Conservation (phyloP, 768 basidiomycete genomes). For the Cubamyces lactineus region DNA sequence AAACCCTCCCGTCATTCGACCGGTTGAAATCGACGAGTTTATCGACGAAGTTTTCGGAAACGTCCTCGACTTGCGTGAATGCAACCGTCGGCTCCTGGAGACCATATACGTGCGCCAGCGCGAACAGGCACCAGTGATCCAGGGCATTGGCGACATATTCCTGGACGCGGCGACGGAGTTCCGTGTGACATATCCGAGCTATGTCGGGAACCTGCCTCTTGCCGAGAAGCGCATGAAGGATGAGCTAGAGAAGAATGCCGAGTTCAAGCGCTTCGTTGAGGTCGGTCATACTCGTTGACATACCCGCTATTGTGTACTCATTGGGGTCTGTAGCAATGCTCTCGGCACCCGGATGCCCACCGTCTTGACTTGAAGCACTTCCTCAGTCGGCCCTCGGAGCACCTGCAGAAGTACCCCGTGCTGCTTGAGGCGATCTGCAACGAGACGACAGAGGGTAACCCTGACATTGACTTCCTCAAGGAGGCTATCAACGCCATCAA, state of each 20-base stretch:
- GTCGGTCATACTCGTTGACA: slow-evolving; percentile 42
- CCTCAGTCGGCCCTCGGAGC: slow-evolving; percentile 78
- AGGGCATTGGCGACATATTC: slow-evolving; percentile 87
- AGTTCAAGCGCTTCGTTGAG: slow-evolving; percentile 86
- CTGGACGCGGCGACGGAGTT: slow-evolving; percentile 87
- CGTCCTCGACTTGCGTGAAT: slow-evolving; percentile 82
- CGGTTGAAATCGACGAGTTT: slow-evolving; percentile 72
- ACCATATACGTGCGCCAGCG: slow-evolving; percentile 83
- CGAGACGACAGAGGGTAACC: slow-evolving; percentile 79
- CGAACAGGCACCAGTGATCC: slow-evolving; percentile 83
- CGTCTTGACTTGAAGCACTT: slow-evolving; percentile 78
- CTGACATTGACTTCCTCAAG: slow-evolving; percentile 80
- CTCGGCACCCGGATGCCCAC: slow-evolving; percentile 56
- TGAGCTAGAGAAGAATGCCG: slow-evolving; percentile 78
- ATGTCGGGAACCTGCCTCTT: slow-evolving; percentile 80
- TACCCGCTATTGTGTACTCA: background rate
- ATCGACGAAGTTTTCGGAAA: slow-evolving; percentile 92
- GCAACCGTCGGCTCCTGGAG: slow-evolving; percentile 81
- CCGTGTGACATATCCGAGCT: slow-evolving; percentile 81
- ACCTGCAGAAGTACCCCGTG: slow-evolving; percentile 83
- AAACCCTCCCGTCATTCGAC: slow-evolving; percentile 57
- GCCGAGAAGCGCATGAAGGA: slow-evolving; percentile 89
- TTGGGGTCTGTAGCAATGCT: slow-evolving; percentile 44
- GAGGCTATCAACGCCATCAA: slow-evolving; percentile 86
- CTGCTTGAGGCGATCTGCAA: slow-evolving; percentile 84